Base-by-base conservation (phyloP, 306 rosid species). In the Adenanthera pavonina region DNA sequence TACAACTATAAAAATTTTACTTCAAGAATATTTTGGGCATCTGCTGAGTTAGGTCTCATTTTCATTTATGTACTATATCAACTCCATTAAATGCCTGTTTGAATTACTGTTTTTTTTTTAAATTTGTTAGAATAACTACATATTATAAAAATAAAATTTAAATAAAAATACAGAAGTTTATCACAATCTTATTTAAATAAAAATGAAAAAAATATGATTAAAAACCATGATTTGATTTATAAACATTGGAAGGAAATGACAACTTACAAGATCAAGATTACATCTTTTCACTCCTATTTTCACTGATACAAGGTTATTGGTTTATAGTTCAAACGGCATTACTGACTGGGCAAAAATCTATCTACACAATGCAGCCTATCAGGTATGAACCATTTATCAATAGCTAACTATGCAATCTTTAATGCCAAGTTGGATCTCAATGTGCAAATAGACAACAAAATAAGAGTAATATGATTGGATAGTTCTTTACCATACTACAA, bases 401-500 rank as follows among this genome's bases (percentile, higher is more conserved):
- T 15, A 40, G 76, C 33, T 53, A 73, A 79, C 56, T 83, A 85
- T 69, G 65, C 69, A 82, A 75, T 78, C 40, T 51, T 77, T 80
- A 59, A 83, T 76, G 60, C 80, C 83, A 72, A 87, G 78, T 46
- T 74, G 87, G 84, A 83, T 85, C 84, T 86, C 84, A 83, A 85
- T 77, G 81, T 85, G 65, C 84, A 68, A 84, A 53, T 69, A 84
- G 79, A 82, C 80, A 86, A 72, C 57, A 76, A 25, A 25, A 82
- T 59, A 83, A 73, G 81, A 82, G 78, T 84, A 82, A 82, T 89
- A 80, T 77, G 84, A 78, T 83, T 74, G 83, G 82, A 72, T 60
- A 72, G 85, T 82, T 82, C 66, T 83, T 83, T 40, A 60, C 79
- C 94, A 86, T 74, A 86, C 80, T 90, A 90, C 92, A 86, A 69